Base-by-base conservation (phyloP, 805 yeast genomes). In the Zygotorulaspora danielsina region DNA sequence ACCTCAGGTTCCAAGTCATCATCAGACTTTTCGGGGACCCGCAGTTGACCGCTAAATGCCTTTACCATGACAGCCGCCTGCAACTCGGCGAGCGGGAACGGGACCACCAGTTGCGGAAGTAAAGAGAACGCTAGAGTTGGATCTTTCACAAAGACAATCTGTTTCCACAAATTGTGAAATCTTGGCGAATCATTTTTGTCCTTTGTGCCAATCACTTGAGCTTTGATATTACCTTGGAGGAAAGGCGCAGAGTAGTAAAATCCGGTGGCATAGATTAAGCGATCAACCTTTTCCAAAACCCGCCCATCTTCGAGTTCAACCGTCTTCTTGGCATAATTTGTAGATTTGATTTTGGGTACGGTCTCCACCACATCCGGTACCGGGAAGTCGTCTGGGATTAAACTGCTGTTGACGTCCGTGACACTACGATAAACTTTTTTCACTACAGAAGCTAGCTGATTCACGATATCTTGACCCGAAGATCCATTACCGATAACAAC, bases 1-100 rank as follows among this genome's bases (percentile, higher is more conserved):
- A 20, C 38, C 15, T 42, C 44, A 7, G 43, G 38, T 24, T 45
- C 45, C 16, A 37, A 31, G 19, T 32, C 48, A 26, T 41, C 42
- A 32, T 65, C 73, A 13, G 63, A 63, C 11, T 50, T 42, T 0
- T 69, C 29, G 1, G 88, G 87, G 10, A 80, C 58, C 11, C 48
- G 9, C 2, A 84, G 55, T 30, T 78, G 67, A 0, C 79, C 79
- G 4, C 75, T 57, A 63, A 82, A 76, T 2, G 78, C 76, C 41
- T 87, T 68, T 2, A 84, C 75, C 20, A 84, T 65, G 53, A 79
- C 71, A 6, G 79, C 68, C 0, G 83, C 86, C 54, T 84, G 93
- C 34, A 75, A 64, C 50, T 75, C 79, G 11, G 82, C 72, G 1
- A 74, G 63, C 37, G 84, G 69, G 45, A 80, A 78, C 5, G 87